Conservation (phyloP, 768 basidiomycete genomes). For the Russula sp. region DNA sequence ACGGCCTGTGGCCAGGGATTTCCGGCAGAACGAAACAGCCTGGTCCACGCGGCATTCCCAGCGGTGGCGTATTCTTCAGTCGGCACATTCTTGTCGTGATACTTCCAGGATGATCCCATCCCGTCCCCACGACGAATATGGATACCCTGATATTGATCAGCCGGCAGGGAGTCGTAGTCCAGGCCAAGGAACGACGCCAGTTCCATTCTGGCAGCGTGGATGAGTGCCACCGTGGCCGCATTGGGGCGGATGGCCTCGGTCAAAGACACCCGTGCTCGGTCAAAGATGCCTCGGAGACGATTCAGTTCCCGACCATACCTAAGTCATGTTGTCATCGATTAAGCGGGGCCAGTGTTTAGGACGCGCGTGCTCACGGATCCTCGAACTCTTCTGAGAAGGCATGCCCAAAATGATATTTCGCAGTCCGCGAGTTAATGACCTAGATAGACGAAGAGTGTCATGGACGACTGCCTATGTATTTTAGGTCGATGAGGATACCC, state of each 20-base stretch:
- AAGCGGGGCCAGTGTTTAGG: background rate
- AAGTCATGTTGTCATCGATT: background rate
- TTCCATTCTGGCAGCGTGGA: conserved; percentile 43
- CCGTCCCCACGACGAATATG: conserved; percentile 62
- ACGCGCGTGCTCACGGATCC: conserved; percentile 43
- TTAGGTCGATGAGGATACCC: conserved; percentile 35
- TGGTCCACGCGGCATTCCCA: conserved; percentile 36
- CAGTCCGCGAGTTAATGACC: conserved; percentile 58
- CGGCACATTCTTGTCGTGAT: conserved; percentile 41
- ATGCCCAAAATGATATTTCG: conserved; percentile 56
- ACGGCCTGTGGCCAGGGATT: conserved; percentile 31
- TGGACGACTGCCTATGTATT: background rate
- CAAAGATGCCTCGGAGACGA: conserved; percentile 49
- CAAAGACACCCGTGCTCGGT: conserved; percentile 42
- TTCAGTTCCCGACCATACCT: conserved; percentile 51
- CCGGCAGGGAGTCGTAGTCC: background rate
- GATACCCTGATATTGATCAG: conserved; percentile 41
- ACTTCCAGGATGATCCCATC: conserved; percentile 38
- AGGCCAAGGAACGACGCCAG: conserved; percentile 28
- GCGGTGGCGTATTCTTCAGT: conserved; percentile 41
- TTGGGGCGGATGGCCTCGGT: conserved; percentile 47
- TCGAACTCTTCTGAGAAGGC: conserved; percentile 51
- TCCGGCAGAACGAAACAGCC: conserved; percentile 26
- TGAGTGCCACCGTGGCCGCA: conserved; percentile 37
- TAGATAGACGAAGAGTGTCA: conserved; percentile 22